Base-by-base conservation (phyloP, 1,284 basidiomycete genomes). In the Naganishia liquefaciens region DNA sequence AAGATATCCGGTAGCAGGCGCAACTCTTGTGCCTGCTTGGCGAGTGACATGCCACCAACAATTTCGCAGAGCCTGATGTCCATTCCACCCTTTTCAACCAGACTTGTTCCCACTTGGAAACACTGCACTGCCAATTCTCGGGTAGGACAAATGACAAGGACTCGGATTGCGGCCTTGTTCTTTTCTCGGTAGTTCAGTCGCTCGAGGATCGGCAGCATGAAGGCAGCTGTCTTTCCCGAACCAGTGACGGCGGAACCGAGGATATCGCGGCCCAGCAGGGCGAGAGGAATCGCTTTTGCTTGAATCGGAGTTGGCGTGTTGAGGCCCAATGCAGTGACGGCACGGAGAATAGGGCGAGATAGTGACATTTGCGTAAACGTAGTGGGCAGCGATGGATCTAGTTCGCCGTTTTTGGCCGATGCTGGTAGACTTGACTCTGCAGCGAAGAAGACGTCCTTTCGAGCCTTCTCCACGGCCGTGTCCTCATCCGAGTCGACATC, bases 151-250 rank as follows among this genome's bases (percentile, higher is more conserved):
- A 98, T 86, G 23, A 98, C 84, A 28, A 97, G 85, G 73, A 95
- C 96, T 64, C 95, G 84, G n/a, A 90, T 94, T n/a, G 91, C 91
- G 49, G 89, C 88, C 75, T 87, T 90, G 27, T 89, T 88, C 69
- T 89, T 87, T 71, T 95, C 91, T 65, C 93, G 85, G 76, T 93
- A 95, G 65, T 93, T 80, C 49, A 98, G 82, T 68, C 94, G 88
- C 74, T 98, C 94, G 46, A 98, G 81, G 77, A 96, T 89, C 46
- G 94, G 94, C 67, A 98, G 88, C 75, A 90, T 88, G 80, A 97
- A 98, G 11, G 95, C 94, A 11, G 92, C 93, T 1, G 94, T 98
- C 81, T 98, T 98, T 69, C 94, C 94, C 5, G 91, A 95, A 69
- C 94, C 94, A 11, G 94, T 98, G 13, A 95, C 91, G 21, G 95